Percentiles rank a stretch among this genome's conserved stretches.
phyloP scores from a whole-genome alignment of 768 basidiomycete species.

The Pulveroboletus ravenelii region DNA sequence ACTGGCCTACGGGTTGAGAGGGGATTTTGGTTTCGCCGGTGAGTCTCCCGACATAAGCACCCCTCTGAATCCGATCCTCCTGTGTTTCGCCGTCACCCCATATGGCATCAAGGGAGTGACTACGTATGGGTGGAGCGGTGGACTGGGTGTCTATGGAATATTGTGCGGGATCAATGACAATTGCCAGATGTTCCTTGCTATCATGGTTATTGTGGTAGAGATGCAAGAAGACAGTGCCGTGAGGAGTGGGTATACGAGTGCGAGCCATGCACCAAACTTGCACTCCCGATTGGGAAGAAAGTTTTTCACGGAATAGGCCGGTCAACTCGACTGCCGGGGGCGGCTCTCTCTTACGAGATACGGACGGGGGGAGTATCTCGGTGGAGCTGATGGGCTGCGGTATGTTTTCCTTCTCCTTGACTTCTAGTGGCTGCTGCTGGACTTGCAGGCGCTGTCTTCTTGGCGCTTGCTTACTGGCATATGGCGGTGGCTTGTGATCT shows the following conservation, averaged over 20 bases:
- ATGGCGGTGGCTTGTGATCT: constrained; percentile 47
- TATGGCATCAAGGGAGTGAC: constrained; percentile 70
- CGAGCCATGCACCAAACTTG: constrained; percentile 92
- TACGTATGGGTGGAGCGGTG: constrained; percentile 64
- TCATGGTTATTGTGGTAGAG: constrained; percentile 93
- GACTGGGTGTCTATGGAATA: constrained; percentile 43
- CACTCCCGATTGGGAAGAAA: constrained; percentile 23
- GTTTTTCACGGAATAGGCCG: constrained; percentile 10
- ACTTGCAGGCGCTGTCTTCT: constrained; percentile 52
- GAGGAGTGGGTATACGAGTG: constrained; percentile 94
- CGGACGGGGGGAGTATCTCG: constrained; percentile 33
- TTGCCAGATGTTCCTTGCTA: constrained; percentile 90
- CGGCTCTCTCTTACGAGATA: constrained; percentile 37
- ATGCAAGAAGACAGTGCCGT: constrained; percentile 90
- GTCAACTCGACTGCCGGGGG: constrained; percentile 24
- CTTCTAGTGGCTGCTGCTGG: constrained; percentile 28
- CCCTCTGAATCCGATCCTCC: constrained; percentile 88
- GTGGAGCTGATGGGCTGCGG: constrained; percentile 22
- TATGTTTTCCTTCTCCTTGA: constrained; percentile 47
- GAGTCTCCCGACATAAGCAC: constrained; percentile 87
- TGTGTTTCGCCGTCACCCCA: constrained; percentile 88
- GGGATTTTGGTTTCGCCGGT: constrained; percentile 48
- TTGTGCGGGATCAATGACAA: constrained; percentile 91
- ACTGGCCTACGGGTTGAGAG: constrained; percentile 33
- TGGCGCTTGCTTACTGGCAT: constrained; percentile 74